Base-by-base conservation (phyloP, 768 basidiomycete genomes). In the Boletus patriciae region DNA sequence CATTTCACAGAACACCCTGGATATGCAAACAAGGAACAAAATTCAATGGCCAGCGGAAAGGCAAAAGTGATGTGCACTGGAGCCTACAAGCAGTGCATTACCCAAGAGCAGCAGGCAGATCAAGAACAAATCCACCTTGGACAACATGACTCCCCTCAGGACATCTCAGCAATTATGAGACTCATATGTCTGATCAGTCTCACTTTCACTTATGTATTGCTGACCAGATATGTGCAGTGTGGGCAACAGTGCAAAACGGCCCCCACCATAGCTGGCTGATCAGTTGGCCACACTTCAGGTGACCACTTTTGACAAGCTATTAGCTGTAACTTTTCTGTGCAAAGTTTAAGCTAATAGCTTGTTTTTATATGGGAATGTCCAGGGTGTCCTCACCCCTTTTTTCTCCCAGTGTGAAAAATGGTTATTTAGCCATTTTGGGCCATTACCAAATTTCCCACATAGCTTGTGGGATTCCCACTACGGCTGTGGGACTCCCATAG, bases 221-320 rank as follows among this genome's bases (percentile, higher is more conserved):
- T 57, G 46, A 57, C 19, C 2, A 15, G 15, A 6, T 25, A n/a
- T 9, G 6, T 41, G 8, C 40, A 55, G 58, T 59, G 31, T 61
- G 60, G 60, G 60, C 50, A 19, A 55, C 23, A 21, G 57, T 7
- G 8, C 60, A 59, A 38, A 51, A 4, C 15, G 50, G 59, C 21
- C 1, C 34, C 10, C 53, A 45, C 3, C 16, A 4, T 8, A 51
- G 58, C 33, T 61, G 57, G 60, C 37, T 46, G 29, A 25, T 61
- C 45, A 58, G 57, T 50, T 16, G n/a, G 18, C 57, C 57, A n/a
- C n/a, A n/a, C n/a, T n/a, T n/a, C n/a, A n/a, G n/a, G n/a, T n/a
- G n/a, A n/a, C n/a, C n/a, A n/a, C n/a, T n/a, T n/a, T n/a, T n/a
- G n/a, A n/a, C n/a, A n/a, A n/a, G n/a, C n/a, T n/a, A n/a, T n/a